phyloP scores from a whole-genome alignment of 2,329 filamentous ascomycete genomes.

The Didymella pomorum region DNA sequence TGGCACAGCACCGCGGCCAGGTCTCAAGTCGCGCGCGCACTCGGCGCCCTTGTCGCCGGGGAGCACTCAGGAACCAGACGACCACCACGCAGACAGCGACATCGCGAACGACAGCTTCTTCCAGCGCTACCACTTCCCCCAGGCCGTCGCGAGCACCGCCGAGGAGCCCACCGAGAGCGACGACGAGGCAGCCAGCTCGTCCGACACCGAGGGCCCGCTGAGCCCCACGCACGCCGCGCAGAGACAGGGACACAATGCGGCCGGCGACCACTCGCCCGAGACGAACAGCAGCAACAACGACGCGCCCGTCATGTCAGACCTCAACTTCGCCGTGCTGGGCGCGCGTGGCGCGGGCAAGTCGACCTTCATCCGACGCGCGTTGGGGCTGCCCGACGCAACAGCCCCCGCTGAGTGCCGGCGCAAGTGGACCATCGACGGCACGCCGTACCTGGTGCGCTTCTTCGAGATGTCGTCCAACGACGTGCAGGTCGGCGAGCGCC shows the following conservation, averaged over 20 bases:
- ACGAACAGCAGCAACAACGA: constrained; percentile 36
- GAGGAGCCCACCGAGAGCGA: constrained; percentile 38
- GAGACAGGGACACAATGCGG: background rate
- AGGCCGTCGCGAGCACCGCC: constrained; percentile 26
- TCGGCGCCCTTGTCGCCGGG: constrained; percentile 39
- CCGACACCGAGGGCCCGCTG: constrained; percentile 50
- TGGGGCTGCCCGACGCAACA: constrained; percentile 60
- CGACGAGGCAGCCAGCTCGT: constrained; percentile 39
- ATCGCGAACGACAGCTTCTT: constrained; percentile 53
- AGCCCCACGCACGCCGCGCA: constrained; percentile 45
- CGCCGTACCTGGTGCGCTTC: constrained; percentile 64
- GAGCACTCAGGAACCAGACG: constrained; percentile 30
- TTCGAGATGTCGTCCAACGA: constrained; percentile 64
- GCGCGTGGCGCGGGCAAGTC: constrained; percentile 64
- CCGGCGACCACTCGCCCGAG: constrained; percentile 3
- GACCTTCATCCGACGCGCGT: constrained; percentile 65
- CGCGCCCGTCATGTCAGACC: constrained; percentile 56
- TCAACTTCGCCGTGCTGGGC: constrained; percentile 67
- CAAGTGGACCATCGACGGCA: constrained; percentile 65
- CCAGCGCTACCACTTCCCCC: constrained; percentile 52
- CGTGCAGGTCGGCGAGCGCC: constrained; percentile 60
- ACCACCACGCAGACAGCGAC: constrained; percentile 35
- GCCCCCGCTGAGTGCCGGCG: constrained; percentile 56
- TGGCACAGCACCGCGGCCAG: constrained; percentile 31
- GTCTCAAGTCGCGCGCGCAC: constrained; percentile 48